These are phyloP conservation scores for Echinochloa phyllopogon DNA, from an alignment of 176 grass and related monocot species.

Conservation along the genomic window DNA sequence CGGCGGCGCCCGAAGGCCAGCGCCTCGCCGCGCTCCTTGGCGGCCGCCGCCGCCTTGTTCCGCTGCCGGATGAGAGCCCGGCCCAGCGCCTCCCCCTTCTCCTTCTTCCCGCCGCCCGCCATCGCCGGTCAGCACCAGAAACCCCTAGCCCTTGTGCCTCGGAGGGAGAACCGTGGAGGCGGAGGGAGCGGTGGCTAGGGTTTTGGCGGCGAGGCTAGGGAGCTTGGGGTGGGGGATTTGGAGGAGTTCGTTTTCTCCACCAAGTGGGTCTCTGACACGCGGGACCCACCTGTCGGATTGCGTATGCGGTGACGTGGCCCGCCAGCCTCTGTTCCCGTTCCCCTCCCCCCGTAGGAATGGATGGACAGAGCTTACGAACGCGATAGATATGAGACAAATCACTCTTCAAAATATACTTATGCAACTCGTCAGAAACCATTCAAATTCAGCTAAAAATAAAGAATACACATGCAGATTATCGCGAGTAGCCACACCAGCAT, in stretches of 20 bases:
- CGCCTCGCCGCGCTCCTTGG: constrained; percentile 74
- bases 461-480: not conserved
- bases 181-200: constrained; percentile 36
- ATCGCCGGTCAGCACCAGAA: not conserved
- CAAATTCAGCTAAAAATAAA: not conserved
- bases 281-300: not conserved
- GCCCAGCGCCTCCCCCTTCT: constrained; percentile 62
- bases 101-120: constrained; percentile 57
- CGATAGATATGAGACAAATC: no score
- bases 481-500: not conserved
- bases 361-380: not conserved
- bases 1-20: constrained; percentile 50
- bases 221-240: no score
- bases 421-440: not conserved
- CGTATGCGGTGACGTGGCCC: constrained; percentile 24
- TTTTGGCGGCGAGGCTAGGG: constrained; percentile 36
- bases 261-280: not conserved
- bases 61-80: constrained; percentile 72
- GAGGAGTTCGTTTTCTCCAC: constrained; percentile 26
- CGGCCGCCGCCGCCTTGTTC: constrained; percentile 63
- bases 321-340: not conserved
- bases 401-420: no score
- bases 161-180: not conserved
- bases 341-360: not conserved
- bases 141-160: not conserved